A percentile compares a stretch with the other conserved stretches of the same genome.
Evolutionary conservation across 352 stramenopile genomes (phyloP).

Genomic region (Globisporangium barbulae): DNA sequence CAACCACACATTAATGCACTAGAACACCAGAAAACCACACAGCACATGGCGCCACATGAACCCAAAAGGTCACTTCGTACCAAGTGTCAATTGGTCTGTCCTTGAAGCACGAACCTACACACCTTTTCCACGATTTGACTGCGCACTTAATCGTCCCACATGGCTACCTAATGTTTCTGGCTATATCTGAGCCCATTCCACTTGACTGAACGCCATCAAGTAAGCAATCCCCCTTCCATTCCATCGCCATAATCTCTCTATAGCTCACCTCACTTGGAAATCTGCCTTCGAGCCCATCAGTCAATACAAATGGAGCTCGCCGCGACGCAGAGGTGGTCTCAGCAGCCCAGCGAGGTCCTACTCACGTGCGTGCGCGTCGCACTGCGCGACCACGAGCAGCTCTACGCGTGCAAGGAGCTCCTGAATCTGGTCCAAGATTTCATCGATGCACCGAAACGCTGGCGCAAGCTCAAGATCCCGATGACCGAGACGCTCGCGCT

Average conservation of each 20-base stretch:
- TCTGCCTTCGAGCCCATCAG: not conserved
- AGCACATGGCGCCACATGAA: not conserved
- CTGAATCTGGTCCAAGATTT: constrained; percentile 14
- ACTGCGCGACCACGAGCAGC: not conserved
- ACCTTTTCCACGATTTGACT: not conserved
- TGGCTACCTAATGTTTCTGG: constrained; percentile 7
- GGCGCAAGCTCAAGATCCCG: constrained; percentile 14
- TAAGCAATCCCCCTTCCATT: not conserved
- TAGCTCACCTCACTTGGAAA: not conserved
- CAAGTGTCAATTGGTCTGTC: not conserved
- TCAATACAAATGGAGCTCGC: not conserved
- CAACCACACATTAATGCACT: too few relatives aligned
- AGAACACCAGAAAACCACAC: too few relatives aligned
- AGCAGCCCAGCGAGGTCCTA: not conserved
- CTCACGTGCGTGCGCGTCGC: constrained; percentile 12
- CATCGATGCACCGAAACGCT: constrained; percentile 13
- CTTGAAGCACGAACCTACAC: not conserved
- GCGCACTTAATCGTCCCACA: constrained; percentile 8
- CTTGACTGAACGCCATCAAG: not conserved
- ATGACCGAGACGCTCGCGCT: constrained; percentile 18
- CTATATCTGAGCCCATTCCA: constrained; percentile 4
- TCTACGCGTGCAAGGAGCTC: constrained; percentile 16
- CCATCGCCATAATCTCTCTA: not conserved
- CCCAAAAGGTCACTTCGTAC: not conserved
- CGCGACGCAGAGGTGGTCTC: not conserved